These are phyloP conservation scores for Coemansia aciculifera DNA, from an alignment of 192 early-diverging fungal species.

Conservation along the genomic window DNA sequence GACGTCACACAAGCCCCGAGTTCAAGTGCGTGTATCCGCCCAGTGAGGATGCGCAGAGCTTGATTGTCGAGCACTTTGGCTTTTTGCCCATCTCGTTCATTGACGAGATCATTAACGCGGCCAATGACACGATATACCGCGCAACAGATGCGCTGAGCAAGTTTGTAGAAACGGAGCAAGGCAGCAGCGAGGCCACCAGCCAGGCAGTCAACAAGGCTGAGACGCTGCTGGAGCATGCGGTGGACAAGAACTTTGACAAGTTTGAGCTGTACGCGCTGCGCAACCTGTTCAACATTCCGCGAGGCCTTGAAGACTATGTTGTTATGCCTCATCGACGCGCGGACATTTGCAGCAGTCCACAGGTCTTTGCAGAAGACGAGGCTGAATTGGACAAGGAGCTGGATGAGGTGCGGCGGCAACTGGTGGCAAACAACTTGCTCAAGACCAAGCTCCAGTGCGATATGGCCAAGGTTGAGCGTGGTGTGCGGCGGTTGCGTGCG, in stretches of 20 bases:
- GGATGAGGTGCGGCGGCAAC: conserved; percentile 34
- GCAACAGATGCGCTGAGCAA: conserved; percentile 68
- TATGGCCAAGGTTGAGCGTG: conserved; percentile 30
- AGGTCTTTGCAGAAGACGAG: conserved; percentile 41
- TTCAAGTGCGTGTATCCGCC: conserved; percentile 53
- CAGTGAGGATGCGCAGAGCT: conserved; percentile 41
- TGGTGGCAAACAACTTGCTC: conserved; percentile 38
- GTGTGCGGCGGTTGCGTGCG: conserved; percentile 33
- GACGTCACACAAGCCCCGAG: conserved; percentile 27
- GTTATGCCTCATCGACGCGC: conserved; percentile 39
- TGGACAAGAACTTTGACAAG: conserved; percentile 82
- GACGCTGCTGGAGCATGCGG: conserved; percentile 72
- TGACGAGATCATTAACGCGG: conserved; percentile 77
- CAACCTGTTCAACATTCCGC: conserved; percentile 72
- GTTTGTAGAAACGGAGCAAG: conserved; percentile 64
- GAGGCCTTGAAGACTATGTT: conserved; percentile 44
- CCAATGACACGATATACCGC: conserved; percentile 73
- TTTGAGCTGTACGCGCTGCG: conserved; percentile 77
- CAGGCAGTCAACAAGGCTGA: conserved; percentile 71
- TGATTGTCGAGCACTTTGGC: conserved; percentile 78
- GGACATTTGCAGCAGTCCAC: conserved; percentile 6
- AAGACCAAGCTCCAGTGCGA: conserved; percentile 32
- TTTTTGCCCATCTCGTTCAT: conserved; percentile 78
- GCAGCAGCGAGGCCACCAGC: conserved; percentile 46
- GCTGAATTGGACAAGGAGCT: conserved; percentile 41